Evolutionary conservation across 305 asterid genomes (phyloP).

Genomic region (Caryopteris hybrid): DNA sequence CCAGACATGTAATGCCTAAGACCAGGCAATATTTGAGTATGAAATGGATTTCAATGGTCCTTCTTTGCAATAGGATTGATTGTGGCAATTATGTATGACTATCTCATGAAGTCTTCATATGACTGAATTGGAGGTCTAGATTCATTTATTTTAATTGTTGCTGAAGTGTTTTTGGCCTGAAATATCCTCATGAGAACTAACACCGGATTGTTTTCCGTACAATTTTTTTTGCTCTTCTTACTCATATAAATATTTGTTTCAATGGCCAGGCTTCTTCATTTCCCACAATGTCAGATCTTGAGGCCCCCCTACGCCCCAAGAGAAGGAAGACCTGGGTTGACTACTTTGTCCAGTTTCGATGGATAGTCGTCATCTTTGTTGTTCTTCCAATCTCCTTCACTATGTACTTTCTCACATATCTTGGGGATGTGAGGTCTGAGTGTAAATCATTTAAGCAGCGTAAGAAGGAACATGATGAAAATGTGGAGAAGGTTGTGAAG

Average conservation of each 20-base stretch:
- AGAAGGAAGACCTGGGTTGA: conserved; percentile 87
- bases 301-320: conserved; percentile 90
- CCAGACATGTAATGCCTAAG: too few relatives aligned
- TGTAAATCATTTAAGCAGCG: conserved; percentile 78
- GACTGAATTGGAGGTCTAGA: too few relatives aligned
- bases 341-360: conserved; percentile 76
- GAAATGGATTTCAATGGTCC: too few relatives aligned
- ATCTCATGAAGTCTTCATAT: too few relatives aligned
- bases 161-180: too few relatives aligned
- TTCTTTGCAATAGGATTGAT: too few relatives aligned
- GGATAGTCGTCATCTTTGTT: conserved; percentile 85
- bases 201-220: not conserved
- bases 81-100: too few relatives aligned
- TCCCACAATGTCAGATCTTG: conserved; percentile 74
- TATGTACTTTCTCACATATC: conserved; percentile 67
- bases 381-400: conserved; percentile 85
- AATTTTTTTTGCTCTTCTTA: not conserved
- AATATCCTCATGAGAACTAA: not conserved
- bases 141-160: too few relatives aligned
- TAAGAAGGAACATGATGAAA: conserved; percentile 86
- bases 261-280: too few relatives aligned
- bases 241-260: conserved; percentile 1
- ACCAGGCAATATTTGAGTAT: too few relatives aligned
- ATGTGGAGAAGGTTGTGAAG: conserved; percentile 74
- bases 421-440: conserved; percentile 80